Conservation (phyloP, 139 green algal species). For the Marvania coccoides region DNA sequence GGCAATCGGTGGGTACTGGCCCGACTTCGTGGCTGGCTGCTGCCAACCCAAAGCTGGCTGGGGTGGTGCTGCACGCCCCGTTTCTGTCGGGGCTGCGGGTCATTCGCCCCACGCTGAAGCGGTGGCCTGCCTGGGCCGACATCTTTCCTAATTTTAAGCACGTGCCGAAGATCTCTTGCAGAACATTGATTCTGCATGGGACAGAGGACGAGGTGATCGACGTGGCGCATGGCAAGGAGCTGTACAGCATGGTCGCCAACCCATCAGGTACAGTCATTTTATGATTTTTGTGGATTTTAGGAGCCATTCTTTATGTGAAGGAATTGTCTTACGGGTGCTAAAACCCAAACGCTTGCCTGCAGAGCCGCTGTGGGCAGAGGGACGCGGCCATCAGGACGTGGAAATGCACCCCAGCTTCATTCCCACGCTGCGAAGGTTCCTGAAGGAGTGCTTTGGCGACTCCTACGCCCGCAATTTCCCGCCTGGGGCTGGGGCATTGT, state of each 20-base stretch:
- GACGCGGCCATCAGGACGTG: constrained; percentile 54
- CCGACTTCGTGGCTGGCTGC: constrained; percentile 40
- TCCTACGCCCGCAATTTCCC: too few species aligned
- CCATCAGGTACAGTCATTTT: constrained; percentile 17
- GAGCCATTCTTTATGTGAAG: too few species aligned
- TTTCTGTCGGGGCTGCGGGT: constrained; percentile 82
- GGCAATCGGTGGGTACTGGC: constrained; percentile 71
- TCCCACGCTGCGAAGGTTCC: constrained; percentile 1
- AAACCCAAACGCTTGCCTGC: too few species aligned
- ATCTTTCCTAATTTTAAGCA: constrained; percentile 77
- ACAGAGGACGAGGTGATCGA: constrained; percentile 73
- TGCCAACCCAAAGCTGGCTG: constrained; percentile 43
- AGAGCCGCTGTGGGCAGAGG: constrained; percentile 64
- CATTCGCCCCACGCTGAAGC: constrained; percentile 63
- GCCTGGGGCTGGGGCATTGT: too few species aligned
- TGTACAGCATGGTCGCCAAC: constrained; percentile 51
- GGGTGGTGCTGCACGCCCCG: constrained; percentile 81
- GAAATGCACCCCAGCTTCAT: constrained; percentile 11
- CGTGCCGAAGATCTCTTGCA: constrained; percentile 50
- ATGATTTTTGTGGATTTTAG: too few species aligned
- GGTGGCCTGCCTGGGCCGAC: constrained; percentile 66
- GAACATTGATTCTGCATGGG: constrained; percentile 61
- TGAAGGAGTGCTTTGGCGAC: constrained; percentile 17
- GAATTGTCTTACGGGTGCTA: too few species aligned
- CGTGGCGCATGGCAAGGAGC: constrained; percentile 56